Evolutionary conservation across 805 yeast genomes (phyloP), one percentile per base, ranked within the genome.

Genomic region (Naumovozyma dairenensis): DNA sequence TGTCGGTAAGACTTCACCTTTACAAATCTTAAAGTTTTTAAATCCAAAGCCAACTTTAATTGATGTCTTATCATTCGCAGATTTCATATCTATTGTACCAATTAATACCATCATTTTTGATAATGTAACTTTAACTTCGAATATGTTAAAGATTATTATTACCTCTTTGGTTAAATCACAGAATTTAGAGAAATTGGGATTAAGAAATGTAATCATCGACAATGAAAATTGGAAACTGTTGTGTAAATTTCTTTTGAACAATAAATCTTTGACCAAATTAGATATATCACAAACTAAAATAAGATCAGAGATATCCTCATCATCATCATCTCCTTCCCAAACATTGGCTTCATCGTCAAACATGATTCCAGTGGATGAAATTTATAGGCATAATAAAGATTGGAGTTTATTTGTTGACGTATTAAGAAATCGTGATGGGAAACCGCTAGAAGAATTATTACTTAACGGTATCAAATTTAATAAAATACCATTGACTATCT

Each of bases 21-120:
- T 87, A 16, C 77, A 83, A 9, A 51, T 73, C 2, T 55, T 87
- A 37, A 83, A 79, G 46, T 63, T 87, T 38, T 63, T 81, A 46
- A 87, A 87, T 49, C 89, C 95, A 8, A 67, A 74, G 32, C 97
- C 97, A 2, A 82, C 96, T 0, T 61, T 83, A 63, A 77, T 87
- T 41, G 97, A 87, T 59, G 70, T 87, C 15, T 71, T 83, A 40
- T 77, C 96, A 2, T 84, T 87, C 55, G 74, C 92, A 7, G 97
- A 87, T 57, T 87, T 86, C 48, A 64, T 86, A 25, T 65, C 94
- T 24, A 77, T 85, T 37, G 89, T 87, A 0, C 94, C 95, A 0
- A 71, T 87, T 20, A 70, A 77, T 27, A 74, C 80, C 39, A 60
- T 87, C 4, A 69, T 80, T 0, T 66, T 87, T 36, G 96, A 87